phyloP scores from a whole-genome alignment of 257 asterid species.

The Lycium ferocissimum region DNA sequence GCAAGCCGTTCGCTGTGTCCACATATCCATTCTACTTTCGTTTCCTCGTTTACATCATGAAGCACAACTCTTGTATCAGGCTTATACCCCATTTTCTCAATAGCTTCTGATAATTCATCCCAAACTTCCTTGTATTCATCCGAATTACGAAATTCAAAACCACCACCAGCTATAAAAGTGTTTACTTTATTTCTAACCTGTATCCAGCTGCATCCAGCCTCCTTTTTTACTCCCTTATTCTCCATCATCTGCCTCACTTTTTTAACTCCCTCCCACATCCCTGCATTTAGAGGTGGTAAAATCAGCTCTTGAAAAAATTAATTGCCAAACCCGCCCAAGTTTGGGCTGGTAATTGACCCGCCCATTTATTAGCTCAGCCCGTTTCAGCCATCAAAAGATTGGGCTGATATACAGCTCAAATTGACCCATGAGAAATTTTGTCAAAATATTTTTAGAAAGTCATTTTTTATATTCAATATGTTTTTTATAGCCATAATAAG shows the following conservation, averaged over 20 bases:
- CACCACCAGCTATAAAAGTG: slow-evolving; percentile 54
- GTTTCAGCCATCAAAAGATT: too few relatives aligned
- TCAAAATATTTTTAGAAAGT: too few relatives aligned
- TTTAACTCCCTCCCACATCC: slow-evolving; percentile 59
- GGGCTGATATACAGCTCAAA: too few relatives aligned
- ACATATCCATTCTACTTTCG: slow-evolving; percentile 55
- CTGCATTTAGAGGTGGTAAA: slow-evolving; percentile 24
- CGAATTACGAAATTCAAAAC: slow-evolving; percentile 51
- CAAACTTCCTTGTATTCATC: slow-evolving; percentile 46
- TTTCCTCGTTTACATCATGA: slow-evolving; percentile 50
- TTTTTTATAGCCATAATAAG: too few relatives aligned
- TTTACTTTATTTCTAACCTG: slow-evolving; percentile 44
- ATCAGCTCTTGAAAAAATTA: too few relatives aligned
- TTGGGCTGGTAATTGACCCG: too few relatives aligned
- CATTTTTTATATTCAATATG: too few relatives aligned
- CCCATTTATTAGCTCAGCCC: too few relatives aligned
- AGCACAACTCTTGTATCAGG: slow-evolving; percentile 53
- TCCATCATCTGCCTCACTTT: slow-evolving; percentile 53
- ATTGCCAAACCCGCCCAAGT: too few relatives aligned
- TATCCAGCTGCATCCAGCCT: slow-evolving; percentile 58
- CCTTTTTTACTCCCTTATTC: slow-evolving; percentile 50
- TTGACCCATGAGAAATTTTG: too few relatives aligned
- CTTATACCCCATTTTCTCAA: slow-evolving; percentile 48
- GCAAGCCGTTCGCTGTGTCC: slow-evolving; percentile 63
- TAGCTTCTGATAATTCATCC: slow-evolving; percentile 42